Conservation (phyloP, 2,329 filamentous ascomycete genomes). For the Shiraia bambusicola region DNA sequence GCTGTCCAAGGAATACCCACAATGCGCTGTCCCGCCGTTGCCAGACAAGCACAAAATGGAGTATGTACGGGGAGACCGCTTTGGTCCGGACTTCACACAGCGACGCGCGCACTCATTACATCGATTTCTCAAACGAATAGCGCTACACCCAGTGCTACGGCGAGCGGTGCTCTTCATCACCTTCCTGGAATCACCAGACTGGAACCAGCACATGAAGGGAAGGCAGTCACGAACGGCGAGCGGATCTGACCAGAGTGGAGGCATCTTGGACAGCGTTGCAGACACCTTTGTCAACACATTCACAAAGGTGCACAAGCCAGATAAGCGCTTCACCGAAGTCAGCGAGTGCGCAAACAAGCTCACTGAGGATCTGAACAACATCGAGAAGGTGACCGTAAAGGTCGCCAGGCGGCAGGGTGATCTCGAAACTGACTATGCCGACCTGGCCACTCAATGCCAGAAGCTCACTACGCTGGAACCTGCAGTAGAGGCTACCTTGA, state of each 20-base stretch:
- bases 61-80: constrained; percentile 94
- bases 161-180: constrained; percentile 78
- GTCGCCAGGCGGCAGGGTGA: constrained; percentile 87
- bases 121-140: constrained; percentile 83
- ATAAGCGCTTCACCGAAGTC: constrained; percentile 92
- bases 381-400: constrained; percentile 92
- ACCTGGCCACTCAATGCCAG: constrained; percentile 92
- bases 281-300: constrained; percentile 98
- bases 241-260: constrained; percentile 48
- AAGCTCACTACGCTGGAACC: constrained; percentile 88
- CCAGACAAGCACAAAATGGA: constrained; percentile 99
- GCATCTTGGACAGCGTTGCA: constrained; percentile 92
- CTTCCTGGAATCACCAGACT: constrained; percentile 91
- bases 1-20: constrained; percentile 81
- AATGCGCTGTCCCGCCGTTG: constrained; percentile 88
- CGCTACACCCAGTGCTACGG: constrained; percentile 85
- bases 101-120: constrained; percentile 87
- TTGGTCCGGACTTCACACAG: constrained; percentile 87
- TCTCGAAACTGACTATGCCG: constrained; percentile 82
- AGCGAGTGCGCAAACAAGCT: constrained; percentile 90
- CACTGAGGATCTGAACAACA: constrained; percentile 83
- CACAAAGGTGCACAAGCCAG: constrained; percentile 91
- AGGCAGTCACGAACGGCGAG: constrained; percentile 66
- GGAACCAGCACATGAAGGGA: constrained; percentile 92
- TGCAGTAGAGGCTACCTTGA: constrained; percentile 77